phyloP scores from a whole-genome alignment of 140 eudicot species.

The Anethum foeniculum region DNA sequence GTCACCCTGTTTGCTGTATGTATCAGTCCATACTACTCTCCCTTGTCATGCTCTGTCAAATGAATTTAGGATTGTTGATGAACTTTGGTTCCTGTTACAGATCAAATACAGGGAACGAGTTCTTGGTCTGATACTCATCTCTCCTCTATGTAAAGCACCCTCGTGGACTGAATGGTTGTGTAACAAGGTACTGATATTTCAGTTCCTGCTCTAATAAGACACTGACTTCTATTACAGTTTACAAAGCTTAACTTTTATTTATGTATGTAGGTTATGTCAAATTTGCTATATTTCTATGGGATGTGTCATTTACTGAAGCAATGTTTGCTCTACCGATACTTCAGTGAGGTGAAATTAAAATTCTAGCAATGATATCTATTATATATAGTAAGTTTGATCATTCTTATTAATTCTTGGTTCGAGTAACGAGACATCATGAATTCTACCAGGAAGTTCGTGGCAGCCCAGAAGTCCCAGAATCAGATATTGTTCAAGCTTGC shows the following conservation, averaged over 20 bases:
- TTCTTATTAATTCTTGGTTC: neutral
- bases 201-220: neutral
- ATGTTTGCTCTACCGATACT: constrained; percentile 60
- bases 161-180: constrained; percentile 87
- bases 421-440: constrained; percentile 4
- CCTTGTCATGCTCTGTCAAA: neutral
- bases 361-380: neutral
- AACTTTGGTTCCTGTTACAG: constrained; percentile 26
- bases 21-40: neutral
- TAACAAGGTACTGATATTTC: constrained; percentile 47
- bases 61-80: neutral
- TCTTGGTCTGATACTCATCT: constrained; percentile 77
- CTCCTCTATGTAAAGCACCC: constrained; percentile 81
- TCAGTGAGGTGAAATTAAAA: constrained; percentile 58
- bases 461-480: constrained; percentile 57
- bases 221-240: neutral
- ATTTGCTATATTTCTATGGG: constrained; percentile 68
- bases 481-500: constrained; percentile 78
- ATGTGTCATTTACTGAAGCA: constrained; percentile 65
- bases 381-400: neutral
- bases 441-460: constrained; percentile 67
- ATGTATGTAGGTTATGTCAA: constrained; percentile 58
- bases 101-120: constrained; percentile 65
- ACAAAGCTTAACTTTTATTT: neutral
- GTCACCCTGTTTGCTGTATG: constrained; percentile 78